Evolutionary conservation across 2,329 filamentous ascomycete genomes (phyloP).

Genomic region (Ophiocordyceps camponoti-rufipedis): DNA sequence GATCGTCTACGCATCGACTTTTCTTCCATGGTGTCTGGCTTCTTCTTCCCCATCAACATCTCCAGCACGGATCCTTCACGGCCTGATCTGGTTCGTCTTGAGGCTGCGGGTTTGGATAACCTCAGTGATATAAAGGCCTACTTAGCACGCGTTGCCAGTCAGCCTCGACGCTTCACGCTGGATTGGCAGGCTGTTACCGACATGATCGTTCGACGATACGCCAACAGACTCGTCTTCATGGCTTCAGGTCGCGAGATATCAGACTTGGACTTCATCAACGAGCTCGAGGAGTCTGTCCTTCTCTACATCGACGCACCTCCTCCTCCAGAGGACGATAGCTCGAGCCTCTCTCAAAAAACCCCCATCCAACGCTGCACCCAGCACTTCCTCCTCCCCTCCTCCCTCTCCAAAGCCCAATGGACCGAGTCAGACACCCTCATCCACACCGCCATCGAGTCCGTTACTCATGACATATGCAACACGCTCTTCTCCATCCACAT

Average conservation of each 20-base stretch:
- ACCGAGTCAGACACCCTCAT: constrained; percentile 26
- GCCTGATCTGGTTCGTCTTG: constrained; percentile 15
- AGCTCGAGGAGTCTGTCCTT: not conserved
- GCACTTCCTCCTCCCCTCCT: not conserved
- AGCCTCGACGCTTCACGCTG: constrained; percentile 13
- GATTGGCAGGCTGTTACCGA: constrained; percentile 53
- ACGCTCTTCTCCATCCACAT: constrained; percentile 6
- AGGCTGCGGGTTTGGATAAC: constrained; percentile 6
- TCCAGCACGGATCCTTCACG: constrained; percentile 19
- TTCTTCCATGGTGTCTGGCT: constrained; percentile 30
- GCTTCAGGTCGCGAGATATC: constrained; percentile 1
- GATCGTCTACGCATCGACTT: constrained; percentile 25
- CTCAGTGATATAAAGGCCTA: constrained; percentile 18
- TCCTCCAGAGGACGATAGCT: not conserved
- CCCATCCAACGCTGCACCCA: not conserved
- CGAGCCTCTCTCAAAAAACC: not conserved
- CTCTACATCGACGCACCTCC: not conserved
- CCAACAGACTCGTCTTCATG: constrained; percentile 29
- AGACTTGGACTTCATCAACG: not conserved
- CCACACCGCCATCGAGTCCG: constrained; percentile 20
- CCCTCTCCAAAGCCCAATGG: constrained; percentile 8
- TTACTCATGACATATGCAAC: constrained; percentile 20
- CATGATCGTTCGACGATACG: constrained; percentile 45
- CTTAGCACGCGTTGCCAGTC: constrained; percentile 22
- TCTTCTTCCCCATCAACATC: constrained; percentile 31